Percentiles rank a stretch among this genome's conserved stretches.
Conservation (phyloP, 1,284 basidiomycete genomes). For the Porogramme epimiltina region DNA sequence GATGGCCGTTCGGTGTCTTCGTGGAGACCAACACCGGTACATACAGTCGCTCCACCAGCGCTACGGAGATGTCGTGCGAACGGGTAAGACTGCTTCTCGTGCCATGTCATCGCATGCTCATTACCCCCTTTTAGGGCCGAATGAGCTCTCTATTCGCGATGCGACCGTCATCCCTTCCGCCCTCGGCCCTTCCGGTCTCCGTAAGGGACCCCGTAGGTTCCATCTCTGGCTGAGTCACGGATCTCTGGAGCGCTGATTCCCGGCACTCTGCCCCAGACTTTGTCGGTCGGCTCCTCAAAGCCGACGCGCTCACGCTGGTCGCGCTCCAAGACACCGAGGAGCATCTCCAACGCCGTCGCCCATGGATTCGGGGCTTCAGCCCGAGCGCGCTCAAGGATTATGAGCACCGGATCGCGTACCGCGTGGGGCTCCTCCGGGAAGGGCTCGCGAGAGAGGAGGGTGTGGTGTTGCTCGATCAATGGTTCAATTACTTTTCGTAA, state of each 20-base stretch:
- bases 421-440: constrained; percentile 23
- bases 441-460: constrained; percentile 15
- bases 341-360: constrained; percentile 24
- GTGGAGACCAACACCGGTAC: constrained; percentile 24
- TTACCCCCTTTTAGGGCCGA: constrained; percentile 17
- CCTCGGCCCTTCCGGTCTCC: constrained; percentile 15
- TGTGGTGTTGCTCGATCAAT: constrained; percentile 18
- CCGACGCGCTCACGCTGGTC: constrained; percentile 6
- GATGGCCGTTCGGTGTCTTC: constrained; percentile 7
- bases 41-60: constrained; percentile 21
- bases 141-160: constrained; percentile 20
- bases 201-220: constrained; percentile 16
- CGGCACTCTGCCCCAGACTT: not conserved
- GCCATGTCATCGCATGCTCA: not conserved
- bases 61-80: constrained; percentile 27
- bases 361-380: constrained; percentile 29
- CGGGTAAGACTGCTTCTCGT: constrained; percentile 11
- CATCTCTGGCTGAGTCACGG: not conserved
- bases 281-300: not conserved
- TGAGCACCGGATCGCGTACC: constrained; percentile 17
- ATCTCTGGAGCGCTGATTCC: not conserved
- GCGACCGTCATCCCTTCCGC: constrained; percentile 7
- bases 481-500: constrained; percentile 14
- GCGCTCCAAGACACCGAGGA: constrained; percentile 11
- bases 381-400: constrained; percentile 26